A percentile compares a stretch with the other conserved stretches of the same genome.
phyloP scores from a whole-genome alignment of 768 basidiomycete species.

The Melanogaster broomeanus region DNA sequence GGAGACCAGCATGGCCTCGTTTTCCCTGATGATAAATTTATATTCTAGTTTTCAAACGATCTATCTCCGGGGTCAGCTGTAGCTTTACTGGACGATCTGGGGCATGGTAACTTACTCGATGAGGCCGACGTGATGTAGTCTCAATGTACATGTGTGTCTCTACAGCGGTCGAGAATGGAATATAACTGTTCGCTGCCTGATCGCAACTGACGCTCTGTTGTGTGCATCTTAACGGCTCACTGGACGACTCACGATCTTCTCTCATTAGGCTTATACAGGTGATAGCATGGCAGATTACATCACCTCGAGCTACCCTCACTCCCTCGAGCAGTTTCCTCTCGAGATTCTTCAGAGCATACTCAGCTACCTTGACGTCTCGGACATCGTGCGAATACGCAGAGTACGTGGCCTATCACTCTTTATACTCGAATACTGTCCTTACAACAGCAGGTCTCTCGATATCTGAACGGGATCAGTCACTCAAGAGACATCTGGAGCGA shows the following conservation, averaged over 20 bases:
- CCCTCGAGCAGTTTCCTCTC: conserved; percentile 11
- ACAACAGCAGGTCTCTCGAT: conserved; percentile 10
- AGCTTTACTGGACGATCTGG: too few species aligned
- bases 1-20: conserved; percentile 34
- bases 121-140: too few species aligned
- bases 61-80: too few species aligned
- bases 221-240: too few species aligned
- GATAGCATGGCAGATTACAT: neutral
- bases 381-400: conserved; percentile 16
- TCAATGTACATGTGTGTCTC: too few species aligned
- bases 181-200: too few species aligned
- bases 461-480: conserved; percentile 5
- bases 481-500: conserved; percentile 16
- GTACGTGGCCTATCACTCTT: conserved; percentile 8
- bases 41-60: neutral
- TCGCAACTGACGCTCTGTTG: too few species aligned
- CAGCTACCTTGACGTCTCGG: conserved; percentile 16
- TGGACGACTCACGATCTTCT: neutral
- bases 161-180: too few species aligned
- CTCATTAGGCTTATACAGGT: neutral
- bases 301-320: neutral
- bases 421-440: neutral
- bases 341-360: conserved; percentile 13
- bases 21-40: neutral
- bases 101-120: too few species aligned